Base-by-base conservation (phyloP, 2,329 filamentous ascomycete genomes). In the Pseudogymnoascus sp. region DNA sequence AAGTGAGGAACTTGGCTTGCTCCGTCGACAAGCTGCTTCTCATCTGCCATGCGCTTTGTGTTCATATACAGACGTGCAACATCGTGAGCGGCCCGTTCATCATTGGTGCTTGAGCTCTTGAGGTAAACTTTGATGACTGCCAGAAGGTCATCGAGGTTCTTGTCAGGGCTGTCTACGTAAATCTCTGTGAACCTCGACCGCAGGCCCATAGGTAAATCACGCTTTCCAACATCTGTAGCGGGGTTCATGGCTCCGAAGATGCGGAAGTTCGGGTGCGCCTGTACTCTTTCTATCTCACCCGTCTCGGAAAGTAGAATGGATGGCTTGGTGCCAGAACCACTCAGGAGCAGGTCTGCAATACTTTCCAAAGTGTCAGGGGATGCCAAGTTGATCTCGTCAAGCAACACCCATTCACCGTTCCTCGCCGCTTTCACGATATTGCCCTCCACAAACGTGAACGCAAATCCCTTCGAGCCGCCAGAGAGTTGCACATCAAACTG, bases 181-280 rank as follows among this genome's bases (percentile, higher is more conserved):
- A 99, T 81, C 75, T 99, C 95, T 0, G 95, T 97, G 72, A 99
- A 99, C 59, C 93, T 85, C 7, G 93, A 96, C 63, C 93, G 83
- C 46, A 97, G 85, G 1, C 93, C 93, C 62, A 90, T 86, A 0
- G 93, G 92, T 15, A 99, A 79, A 74, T 99, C 95, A 63, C 93
- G 88, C 77, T 99, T 99, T 65, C 96, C 95, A 63, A 97, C 87
- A 77, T 99, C 95, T 2, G 95, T 99, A 4, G 95, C 95, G 31
- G 95, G 95, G 72, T 99, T 99, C 95, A 99, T 99, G 29, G 96
- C 95, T 61, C 91, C 96, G 72, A 99, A 99, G 13, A 99, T 90
- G 40, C 95, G 87, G 74, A 99, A 99, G 67, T 96, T 87, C 0
- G 91, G 88, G 74, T 99, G 93, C 0, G 93, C 95, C 65, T 88